These are phyloP conservation scores for Davidsoniella eucalypti DNA, from an alignment of 2,329 filamentous ascomycete species.

Conservation along the genomic window DNA sequence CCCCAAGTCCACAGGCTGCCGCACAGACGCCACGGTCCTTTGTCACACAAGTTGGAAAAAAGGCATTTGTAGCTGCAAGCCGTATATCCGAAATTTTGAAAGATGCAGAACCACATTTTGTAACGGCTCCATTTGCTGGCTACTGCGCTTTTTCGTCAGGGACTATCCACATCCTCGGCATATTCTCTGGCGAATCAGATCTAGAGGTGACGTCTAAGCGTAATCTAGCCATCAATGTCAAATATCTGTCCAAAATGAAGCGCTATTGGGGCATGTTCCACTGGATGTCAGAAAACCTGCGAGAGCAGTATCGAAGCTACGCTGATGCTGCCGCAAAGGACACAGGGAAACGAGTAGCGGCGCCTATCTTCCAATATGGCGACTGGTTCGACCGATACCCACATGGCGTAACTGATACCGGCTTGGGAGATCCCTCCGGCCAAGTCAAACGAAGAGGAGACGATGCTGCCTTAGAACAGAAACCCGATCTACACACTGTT, in stretches of 20 bases:
- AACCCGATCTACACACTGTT: slow-evolving; percentile 78
- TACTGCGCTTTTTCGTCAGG: slow-evolving; percentile 90
- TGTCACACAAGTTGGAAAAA: slow-evolving; percentile 54
- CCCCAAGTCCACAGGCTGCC: slow-evolving; percentile 9
- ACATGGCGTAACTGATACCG: slow-evolving; percentile 69
- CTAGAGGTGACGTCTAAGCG: slow-evolving; percentile 66
- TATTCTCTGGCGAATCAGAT: slow-evolving; percentile 67
- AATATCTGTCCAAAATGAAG: slow-evolving; percentile 87
- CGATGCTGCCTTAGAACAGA: slow-evolving; percentile 80
- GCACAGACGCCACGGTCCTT: slow-evolving; percentile 60
- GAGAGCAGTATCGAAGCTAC: slow-evolving; percentile 71
- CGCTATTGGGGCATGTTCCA: slow-evolving; percentile 98
- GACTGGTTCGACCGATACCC: slow-evolving; percentile 97
- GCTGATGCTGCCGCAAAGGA: slow-evolving; percentile 57
- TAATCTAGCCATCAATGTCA: slow-evolving; percentile 74
- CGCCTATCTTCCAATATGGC: slow-evolving; percentile 64
- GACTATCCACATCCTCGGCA: slow-evolving; percentile 84
- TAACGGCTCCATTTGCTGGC: slow-evolving; percentile 82
- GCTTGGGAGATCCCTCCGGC: slow-evolving; percentile 62
- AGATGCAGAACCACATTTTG: slow-evolving; percentile 56
- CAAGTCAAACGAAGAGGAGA: slow-evolving; percentile 61
- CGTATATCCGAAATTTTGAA: slow-evolving; percentile 71
- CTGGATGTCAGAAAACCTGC: slow-evolving; percentile 85
- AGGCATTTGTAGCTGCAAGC: slow-evolving; percentile 69
- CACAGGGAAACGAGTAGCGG: slow-evolving; percentile 25